Base-by-base conservation (phyloP, 352 stramenopile species). In the Pythium phragmitis region DNA sequence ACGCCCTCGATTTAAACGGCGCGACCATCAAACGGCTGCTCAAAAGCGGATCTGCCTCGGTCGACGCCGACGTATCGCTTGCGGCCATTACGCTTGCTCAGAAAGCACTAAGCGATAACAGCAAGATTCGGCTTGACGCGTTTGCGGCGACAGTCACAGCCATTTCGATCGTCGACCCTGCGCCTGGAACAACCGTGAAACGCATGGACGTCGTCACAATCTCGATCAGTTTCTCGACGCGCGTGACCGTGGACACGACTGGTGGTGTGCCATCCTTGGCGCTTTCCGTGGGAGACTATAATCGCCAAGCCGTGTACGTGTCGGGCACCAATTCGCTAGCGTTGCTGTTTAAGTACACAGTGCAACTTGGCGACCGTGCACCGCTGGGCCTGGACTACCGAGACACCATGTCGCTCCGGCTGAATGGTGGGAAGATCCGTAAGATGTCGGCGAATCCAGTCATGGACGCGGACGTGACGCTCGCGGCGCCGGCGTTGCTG, bases 351-450 rank as follows among this genome's bases (percentile, higher is more conserved):
- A 66, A 68, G 16, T 96, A 94, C 64, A 81, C 60, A 0, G 85
- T 91, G 17, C 74, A 57, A 36, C 67, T 92, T 21, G 85, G 80
- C 4, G 87, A 96, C 41, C 55, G n/a, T 37, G 78, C 81, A 1
- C 49, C 65, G 0, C 23, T 54, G 19, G 82, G 77, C 33, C 50
- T 88, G 14, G 82, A 90, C 39, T 94, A 93, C 41, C 70, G 70
- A 19, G 79, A 74, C 4, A 69, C 55, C 2, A 73, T 51, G 0
- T 73, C 87, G 13, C 34, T 94, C 19, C n/a, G 76, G 17, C 64
- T 91, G 9, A 91, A 93, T 42, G 76, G 75, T n/a, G 83, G 66
- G 37, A 74, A 57, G 21, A 93, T 96, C 41, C 73, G 72, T 33
- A 76, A 83, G 39, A 72, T 68, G 11, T 89, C 87, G 0, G 63